Evolutionary conservation across 108 stramenopile genomes (phyloP).

Genomic region (Cyclotella kingstonii): DNA sequence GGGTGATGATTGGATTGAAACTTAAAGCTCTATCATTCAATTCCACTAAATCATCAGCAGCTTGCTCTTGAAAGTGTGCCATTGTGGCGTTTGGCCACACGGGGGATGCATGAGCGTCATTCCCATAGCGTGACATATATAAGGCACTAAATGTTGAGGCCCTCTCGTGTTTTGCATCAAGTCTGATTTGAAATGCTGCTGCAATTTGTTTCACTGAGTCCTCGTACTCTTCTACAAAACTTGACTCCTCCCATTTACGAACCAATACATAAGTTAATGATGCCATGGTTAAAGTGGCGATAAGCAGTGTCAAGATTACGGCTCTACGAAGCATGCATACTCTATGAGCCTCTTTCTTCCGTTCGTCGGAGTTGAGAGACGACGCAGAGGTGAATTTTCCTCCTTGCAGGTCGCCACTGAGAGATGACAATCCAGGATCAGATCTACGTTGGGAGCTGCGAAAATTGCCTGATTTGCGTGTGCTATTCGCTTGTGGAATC

Average conservation of each 20-base stretch:
- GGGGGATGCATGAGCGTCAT: slow-evolving; percentile 5
- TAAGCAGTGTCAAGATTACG: slow-evolving; percentile 27
- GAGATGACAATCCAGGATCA: too few relatives aligned
- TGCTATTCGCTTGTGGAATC: too few relatives aligned
- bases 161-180: slow-evolving; percentile 34
- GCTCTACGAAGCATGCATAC: slow-evolving; percentile 28
- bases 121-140: slow-evolving; percentile 40
- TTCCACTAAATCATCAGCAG: slow-evolving; percentile 30
- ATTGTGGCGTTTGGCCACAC: slow-evolving; percentile 61
- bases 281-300: slow-evolving; percentile 28
- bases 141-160: slow-evolving; percentile 41
- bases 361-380: too few relatives aligned
- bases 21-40: slow-evolving; percentile 38
- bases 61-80: slow-evolving; percentile 46
- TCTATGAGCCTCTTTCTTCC: slow-evolving; percentile 12
- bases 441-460: too few relatives aligned
- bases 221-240: slow-evolving; percentile 27
- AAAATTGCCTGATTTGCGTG: too few relatives aligned
- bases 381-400: too few relatives aligned
- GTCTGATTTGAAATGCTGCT: slow-evolving; percentile 37
- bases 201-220: slow-evolving; percentile 45
- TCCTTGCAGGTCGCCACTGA: too few relatives aligned
- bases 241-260: slow-evolving; percentile 16
- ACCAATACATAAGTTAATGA: slow-evolving; percentile 24
- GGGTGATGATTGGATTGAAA: slow-evolving; percentile 52